Evolutionary conservation across 1,139 yeast genomes (phyloP).

Genomic region (Taiozyma sp.): DNA sequence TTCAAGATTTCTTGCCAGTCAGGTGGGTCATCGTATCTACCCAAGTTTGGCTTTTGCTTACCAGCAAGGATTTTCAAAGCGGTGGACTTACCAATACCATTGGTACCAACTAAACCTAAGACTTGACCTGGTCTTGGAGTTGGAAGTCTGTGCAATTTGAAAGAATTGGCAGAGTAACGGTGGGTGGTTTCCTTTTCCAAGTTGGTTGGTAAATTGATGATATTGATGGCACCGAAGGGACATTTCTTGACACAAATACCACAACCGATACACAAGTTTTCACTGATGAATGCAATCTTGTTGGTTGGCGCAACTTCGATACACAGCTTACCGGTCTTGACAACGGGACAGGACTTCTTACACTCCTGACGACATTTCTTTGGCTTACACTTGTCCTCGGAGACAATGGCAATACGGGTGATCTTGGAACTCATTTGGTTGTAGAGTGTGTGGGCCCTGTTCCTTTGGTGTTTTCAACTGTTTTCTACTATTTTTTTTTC

Average conservation of each 20-base stretch:
- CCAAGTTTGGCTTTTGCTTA: conserved; percentile 94
- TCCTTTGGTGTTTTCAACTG: background rate
- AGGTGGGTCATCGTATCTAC: conserved; percentile 91
- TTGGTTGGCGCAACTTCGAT: conserved; percentile 90
- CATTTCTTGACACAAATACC: conserved; percentile 99
- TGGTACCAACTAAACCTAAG: conserved; percentile 94
- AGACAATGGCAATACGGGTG: conserved; percentile 92
- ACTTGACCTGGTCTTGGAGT: conserved; percentile 99
- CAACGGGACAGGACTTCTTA: conserved; percentile 95
- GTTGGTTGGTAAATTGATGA: conserved; percentile 94
- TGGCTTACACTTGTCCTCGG: conserved; percentile 92
- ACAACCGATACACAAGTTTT: conserved; percentile 94
- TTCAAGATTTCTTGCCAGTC: conserved; percentile 93
- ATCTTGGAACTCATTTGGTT: conserved; percentile 50
- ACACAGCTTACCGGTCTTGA: conserved; percentile 94
- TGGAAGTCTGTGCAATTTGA: conserved; percentile 94
- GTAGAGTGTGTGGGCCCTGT: background rate
- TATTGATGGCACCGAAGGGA: conserved; percentile 94
- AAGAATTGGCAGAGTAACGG: conserved; percentile 95
- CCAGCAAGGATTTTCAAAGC: conserved; percentile 98
- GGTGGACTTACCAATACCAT: conserved; percentile 99
- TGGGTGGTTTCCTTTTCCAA: conserved; percentile 90
- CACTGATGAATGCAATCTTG: conserved; percentile 95
- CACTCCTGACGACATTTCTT: conserved; percentile 98
- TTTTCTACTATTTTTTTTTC: background rate